Percentiles rank a stretch among this genome's conserved stretches.
Evolutionary conservation across 768 basidiomycete genomes (phyloP).

Genomic region (Nidularia pulvinata): DNA sequence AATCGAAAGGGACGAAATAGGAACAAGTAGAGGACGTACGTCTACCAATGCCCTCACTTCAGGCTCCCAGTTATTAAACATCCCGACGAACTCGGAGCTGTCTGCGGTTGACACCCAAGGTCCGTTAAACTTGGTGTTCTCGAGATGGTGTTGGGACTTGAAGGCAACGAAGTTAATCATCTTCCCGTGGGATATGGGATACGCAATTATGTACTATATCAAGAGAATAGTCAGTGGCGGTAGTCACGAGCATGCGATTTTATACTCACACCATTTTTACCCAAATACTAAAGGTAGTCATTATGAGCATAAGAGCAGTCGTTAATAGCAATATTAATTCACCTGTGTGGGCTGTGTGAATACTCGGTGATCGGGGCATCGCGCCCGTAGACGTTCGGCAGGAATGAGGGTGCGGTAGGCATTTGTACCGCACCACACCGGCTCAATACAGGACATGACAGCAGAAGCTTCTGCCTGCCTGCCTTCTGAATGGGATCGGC

Average conservation of each 20-base stretch:
- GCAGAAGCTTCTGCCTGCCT: slow-evolving; percentile 34
- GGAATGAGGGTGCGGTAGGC: slow-evolving; percentile 64
- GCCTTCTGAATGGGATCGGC: slow-evolving; percentile 28
- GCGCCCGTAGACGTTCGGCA: slow-evolving; percentile 39
- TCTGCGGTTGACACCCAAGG: slow-evolving; percentile 51
- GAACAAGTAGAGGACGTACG: slow-evolving; percentile 26
- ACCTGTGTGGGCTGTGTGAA: slow-evolving; percentile 51
- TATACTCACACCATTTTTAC: slow-evolving; percentile 40
- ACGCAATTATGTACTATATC: slow-evolving; percentile 56
- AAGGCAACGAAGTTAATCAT: slow-evolving; percentile 67
- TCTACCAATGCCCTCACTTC: slow-evolving; percentile 57
- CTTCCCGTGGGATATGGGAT: slow-evolving; percentile 58
- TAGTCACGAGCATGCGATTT: neutral
- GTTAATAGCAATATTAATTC: slow-evolving; percentile 9
- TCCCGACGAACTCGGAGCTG: slow-evolving; percentile 37
- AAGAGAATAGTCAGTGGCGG: neutral
- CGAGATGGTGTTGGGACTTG: slow-evolving; percentile 45
- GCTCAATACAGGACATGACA: slow-evolving; percentile 42
- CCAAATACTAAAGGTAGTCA: slow-evolving; percentile 48
- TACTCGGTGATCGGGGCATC: slow-evolving; percentile 44
- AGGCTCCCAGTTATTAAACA: slow-evolving; percentile 56
- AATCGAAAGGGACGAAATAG: neutral
- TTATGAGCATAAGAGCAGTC: neutral
- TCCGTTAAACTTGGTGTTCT: slow-evolving; percentile 45
- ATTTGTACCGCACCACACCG: slow-evolving; percentile 57